A percentile compares a stretch with the other conserved stretches of the same genome.
phyloP scores from a whole-genome alignment of 1,139 yeast genomes.

The Torulaspora pretoriensis region DNA sequence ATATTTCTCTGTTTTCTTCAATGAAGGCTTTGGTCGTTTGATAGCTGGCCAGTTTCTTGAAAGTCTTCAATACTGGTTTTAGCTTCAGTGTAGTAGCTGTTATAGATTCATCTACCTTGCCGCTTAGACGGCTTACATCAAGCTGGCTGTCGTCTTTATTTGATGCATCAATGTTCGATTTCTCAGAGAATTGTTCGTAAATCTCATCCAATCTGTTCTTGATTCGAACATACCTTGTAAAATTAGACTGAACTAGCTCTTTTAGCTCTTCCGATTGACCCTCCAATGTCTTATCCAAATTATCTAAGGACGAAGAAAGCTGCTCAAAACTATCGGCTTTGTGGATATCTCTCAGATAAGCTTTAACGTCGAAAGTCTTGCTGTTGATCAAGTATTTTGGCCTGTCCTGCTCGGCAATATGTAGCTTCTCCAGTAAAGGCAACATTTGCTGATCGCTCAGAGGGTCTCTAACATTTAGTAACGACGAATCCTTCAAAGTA shows the following conservation, averaged over 20 bases:
- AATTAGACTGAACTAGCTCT: conserved; percentile 66
- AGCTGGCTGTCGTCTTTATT: conserved; percentile 17
- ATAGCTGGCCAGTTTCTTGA: conserved; percentile 56
- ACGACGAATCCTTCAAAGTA: conserved; percentile 14
- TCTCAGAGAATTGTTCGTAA: conserved; percentile 45
- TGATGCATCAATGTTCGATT: conserved; percentile 17
- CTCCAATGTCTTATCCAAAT: conserved; percentile 57
- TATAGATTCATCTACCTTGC: conserved; percentile 46
- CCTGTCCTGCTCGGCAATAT: conserved; percentile 41
- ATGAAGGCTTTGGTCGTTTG: conserved; percentile 59
- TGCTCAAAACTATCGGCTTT: conserved; percentile 63
- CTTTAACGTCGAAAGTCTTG: conserved; percentile 65
- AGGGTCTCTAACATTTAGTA: conserved; percentile 45
- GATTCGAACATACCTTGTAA: conserved; percentile 67
- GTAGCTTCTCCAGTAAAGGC: conserved; percentile 42
- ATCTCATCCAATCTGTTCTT: conserved; percentile 64
- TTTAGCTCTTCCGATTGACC: conserved; percentile 65
- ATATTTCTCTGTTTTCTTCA: conserved; percentile 56
- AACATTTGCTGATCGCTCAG: conserved; percentile 47
- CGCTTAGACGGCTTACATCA: conserved; percentile 42
- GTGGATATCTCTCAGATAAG: conserved; percentile 68
- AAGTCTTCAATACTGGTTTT: conserved; percentile 70
- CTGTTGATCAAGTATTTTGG: conserved; percentile 64
- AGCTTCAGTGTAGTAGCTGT: conserved; percentile 62
- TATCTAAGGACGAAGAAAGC: conserved; percentile 51